Evolutionary conservation across 2,329 filamentous ascomycete species (phyloP).

Genomic region (Ascochyta fabae): DNA sequence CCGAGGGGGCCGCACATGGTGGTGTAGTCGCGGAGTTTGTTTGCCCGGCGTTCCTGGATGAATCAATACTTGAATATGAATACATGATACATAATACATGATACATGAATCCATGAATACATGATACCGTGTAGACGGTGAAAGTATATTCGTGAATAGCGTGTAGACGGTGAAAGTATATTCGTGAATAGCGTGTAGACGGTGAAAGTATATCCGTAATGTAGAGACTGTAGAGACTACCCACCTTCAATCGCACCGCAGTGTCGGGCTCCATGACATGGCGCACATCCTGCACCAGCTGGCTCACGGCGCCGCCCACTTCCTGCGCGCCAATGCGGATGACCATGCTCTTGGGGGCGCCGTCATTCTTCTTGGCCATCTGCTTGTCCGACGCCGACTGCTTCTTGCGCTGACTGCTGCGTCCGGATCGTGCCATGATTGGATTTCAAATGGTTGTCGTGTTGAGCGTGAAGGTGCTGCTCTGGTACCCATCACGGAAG

Average conservation of each 20-base stretch:
- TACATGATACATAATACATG: too few species aligned
- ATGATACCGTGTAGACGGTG: background rate
- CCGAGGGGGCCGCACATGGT: slow-evolving; percentile 95
- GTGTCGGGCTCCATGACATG: slow-evolving; percentile 96
- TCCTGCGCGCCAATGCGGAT: slow-evolving; percentile 95
- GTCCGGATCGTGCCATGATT: slow-evolving; percentile 35
- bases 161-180: background rate
- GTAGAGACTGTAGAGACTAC: background rate
- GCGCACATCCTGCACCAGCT: slow-evolving; percentile 89
- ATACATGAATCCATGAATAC: too few species aligned
- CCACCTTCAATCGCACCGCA: slow-evolving; percentile 78
- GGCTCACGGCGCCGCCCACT: slow-evolving; percentile 88
- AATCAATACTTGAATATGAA: background rate
- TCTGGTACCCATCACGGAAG: background rate
- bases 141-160: background rate
- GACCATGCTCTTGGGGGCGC: slow-evolving; percentile 94
- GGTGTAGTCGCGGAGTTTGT: slow-evolving; percentile 88
- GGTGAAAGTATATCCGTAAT: background rate
- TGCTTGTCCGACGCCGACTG: slow-evolving; percentile 45
- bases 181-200: background rate
- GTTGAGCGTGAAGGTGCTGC: background rate
- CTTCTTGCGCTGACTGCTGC: slow-evolving; percentile 41
- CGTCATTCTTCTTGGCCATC: slow-evolving; percentile 63
- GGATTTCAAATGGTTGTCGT: slow-evolving; percentile 6
- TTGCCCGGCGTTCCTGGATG: slow-evolving; percentile 75